Conservation (phyloP, 345 rosid species). For the Pistacia atlantica region DNA sequence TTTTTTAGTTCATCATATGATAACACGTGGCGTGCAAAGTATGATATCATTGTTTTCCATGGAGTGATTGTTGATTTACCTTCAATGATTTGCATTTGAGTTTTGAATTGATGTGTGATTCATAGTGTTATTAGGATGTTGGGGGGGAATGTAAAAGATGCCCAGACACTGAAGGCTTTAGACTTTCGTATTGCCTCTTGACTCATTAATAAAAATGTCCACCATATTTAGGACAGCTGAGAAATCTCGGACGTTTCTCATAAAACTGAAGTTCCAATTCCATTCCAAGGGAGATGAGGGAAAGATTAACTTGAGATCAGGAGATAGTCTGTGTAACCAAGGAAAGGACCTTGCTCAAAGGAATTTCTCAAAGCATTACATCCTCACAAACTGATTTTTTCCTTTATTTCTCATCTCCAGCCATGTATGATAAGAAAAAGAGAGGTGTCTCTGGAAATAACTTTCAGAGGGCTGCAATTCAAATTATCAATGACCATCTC, state of each 20-base stretch:
- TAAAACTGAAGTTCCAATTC: background rate
- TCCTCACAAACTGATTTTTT: background rate
- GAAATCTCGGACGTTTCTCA: background rate
- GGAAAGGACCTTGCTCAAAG: background rate
- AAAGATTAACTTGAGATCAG: background rate
- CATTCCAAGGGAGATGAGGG: background rate
- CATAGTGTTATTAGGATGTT: background rate
- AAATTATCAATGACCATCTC: background rate
- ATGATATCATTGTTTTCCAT: background rate
- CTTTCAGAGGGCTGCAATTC: background rate
- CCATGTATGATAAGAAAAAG: background rate
- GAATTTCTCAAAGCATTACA: background rate
- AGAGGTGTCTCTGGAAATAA: too few species aligned
- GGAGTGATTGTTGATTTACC: background rate
- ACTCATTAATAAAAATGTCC: background rate
- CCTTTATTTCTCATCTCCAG: background rate
- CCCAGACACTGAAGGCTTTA: background rate
- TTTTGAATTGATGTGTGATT: background rate
- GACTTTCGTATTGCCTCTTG: background rate
- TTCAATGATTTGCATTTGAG: constrained; percentile 4
- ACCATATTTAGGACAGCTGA: too few species aligned
- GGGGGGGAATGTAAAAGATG: background rate
- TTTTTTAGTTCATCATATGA: background rate
- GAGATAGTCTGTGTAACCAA: too few species aligned
- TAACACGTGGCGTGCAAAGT: constrained; percentile 1